Base-by-base conservation (phyloP, 345 rosid species). In the Sonneratia alba region DNA sequence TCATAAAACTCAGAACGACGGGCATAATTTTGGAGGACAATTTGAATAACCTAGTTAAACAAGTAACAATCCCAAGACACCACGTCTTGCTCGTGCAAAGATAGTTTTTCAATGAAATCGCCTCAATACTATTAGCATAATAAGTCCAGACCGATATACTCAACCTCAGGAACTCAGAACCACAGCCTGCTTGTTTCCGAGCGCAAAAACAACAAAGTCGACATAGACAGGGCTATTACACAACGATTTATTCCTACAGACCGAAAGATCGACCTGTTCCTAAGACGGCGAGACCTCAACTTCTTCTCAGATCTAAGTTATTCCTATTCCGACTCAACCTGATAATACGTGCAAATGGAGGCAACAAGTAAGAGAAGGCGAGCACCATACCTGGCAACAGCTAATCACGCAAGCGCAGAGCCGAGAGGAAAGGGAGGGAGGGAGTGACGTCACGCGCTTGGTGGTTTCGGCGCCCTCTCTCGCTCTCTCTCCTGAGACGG, bases 401-500 rank as follows among this genome's bases (percentile, higher is more conserved):
- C 76, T 36, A 22, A 57, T 8, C 22, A 12, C 1, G 76, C 45
- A 10, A 16, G 7, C 22, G 6, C 22, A 34, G 71, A 36, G 34
- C 12, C 1, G 55, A 42, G 65, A 27, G 24, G 19, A 24, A 4
- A 47, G 15, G 15, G 19, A 37, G 36, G 22, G 43, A 70, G 59
- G 22, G n/a, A 3, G 72, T 16, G 48, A 37, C 43, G 45, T 32
- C 66, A 61, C 37, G 66, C 66, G 66, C 66, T 14, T 18, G 63
- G 63, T 24, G 27, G n/a, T 18, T 53, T 70, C 43, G 64, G 69
- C 62, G 18, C 40, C 69, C 38, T 37, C 45, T 51, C 36, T 45
- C 67, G 34, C 61, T 64, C 74, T 71, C 74, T 34, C 24, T n/a
- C 38, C 45, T 42, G 45, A 38, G 36, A 66, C 5, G 69, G 13